Base-by-base conservation (phyloP, 352 stramenopile species). In the Paralagenidium karlingii region DNA sequence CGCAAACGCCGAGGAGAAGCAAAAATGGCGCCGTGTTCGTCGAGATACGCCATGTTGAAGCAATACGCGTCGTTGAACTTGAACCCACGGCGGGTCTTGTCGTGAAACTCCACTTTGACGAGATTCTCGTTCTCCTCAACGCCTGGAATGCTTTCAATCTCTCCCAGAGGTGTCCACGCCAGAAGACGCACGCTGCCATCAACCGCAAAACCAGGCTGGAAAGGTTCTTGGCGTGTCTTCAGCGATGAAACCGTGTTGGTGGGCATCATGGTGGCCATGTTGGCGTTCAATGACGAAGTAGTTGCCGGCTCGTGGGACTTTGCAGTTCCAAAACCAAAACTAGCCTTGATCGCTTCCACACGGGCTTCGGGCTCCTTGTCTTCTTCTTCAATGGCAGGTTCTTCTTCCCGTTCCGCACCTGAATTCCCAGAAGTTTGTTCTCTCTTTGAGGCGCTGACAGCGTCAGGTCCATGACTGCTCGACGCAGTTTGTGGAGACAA, bases 41-140 rank as follows among this genome's bases (percentile, higher is more conserved):
- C 77, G 20, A 91, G 47, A 34, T 57, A 63, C 1, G 68, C 77
- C 62, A 91, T 82, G 2, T 65, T 71, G 43, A 88, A 86, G 43
- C 80, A 59, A 43, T 88, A 87, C 41, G 80, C 82, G 47, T 91
- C 77, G 42, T 62, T 77, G 38, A 91, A 85, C 55, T 88, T 91
- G 50, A 91, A 87, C 0, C 73, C 75, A 39, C 77, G 77, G 5
- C 70, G 73, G 31, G 67, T 70, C 28, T 87, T 91, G 63, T 91
- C 77, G 0, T 59, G 45, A 29, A 91, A 91, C 40, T 79, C 68
- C 25, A 91, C 69, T 43, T 85, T 83, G 15, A 91, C 60, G 5
- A 91, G 52, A 53, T 84, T 69, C 51, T 67, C 63, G 38, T 47
- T 76, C 4, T 69, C 62, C 12, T 53, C 45, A 1, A 38, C 18